These are phyloP conservation scores for Candida albicans DNA, from an alignment of 1,139 yeast species.

Conservation along the genomic window DNA sequence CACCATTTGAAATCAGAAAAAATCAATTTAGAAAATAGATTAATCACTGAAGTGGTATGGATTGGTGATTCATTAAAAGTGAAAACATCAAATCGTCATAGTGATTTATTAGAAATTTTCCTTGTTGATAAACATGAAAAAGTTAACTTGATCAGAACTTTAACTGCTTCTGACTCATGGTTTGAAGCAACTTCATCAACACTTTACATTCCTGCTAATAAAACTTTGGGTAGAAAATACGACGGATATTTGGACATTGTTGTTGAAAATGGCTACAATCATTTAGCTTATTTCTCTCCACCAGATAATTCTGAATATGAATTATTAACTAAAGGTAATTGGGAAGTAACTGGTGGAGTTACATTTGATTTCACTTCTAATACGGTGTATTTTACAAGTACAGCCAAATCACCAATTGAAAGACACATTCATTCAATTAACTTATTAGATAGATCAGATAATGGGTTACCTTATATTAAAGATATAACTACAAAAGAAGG, in stretches of 20 bases:
- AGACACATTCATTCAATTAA: constrained; percentile 53
- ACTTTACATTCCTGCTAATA: constrained; percentile 64
- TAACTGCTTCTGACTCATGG: constrained; percentile 48
- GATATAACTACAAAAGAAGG: constrained; percentile 62
- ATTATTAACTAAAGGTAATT: constrained; percentile 49
- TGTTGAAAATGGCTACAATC: constrained; percentile 54
- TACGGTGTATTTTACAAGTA: constrained; percentile 48
- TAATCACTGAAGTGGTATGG: constrained; percentile 48
- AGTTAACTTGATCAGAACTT: constrained; percentile 35
- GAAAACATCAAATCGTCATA: constrained; percentile 45
- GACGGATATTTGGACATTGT: constrained; percentile 60
- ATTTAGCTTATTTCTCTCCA: constrained; percentile 58
- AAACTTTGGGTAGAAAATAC: constrained; percentile 33
- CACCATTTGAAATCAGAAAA: constrained; percentile 24
- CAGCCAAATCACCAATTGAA: constrained; percentile 52
- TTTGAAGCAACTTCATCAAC: constrained; percentile 84
- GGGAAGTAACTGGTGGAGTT: constrained; percentile 57
- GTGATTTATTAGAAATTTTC: constrained; percentile 42
- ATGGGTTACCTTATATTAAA: constrained; percentile 31
- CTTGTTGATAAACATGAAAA: constrained; percentile 33
- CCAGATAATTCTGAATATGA: constrained; percentile 42
- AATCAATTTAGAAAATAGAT: constrained; percentile 24
- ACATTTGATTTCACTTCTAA: constrained; percentile 45
- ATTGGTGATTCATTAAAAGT: constrained; percentile 37
- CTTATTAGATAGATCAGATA: constrained; percentile 29